Base-by-base conservation (phyloP, 768 basidiomycete genomes). In the Holtermannia corniformis region DNA sequence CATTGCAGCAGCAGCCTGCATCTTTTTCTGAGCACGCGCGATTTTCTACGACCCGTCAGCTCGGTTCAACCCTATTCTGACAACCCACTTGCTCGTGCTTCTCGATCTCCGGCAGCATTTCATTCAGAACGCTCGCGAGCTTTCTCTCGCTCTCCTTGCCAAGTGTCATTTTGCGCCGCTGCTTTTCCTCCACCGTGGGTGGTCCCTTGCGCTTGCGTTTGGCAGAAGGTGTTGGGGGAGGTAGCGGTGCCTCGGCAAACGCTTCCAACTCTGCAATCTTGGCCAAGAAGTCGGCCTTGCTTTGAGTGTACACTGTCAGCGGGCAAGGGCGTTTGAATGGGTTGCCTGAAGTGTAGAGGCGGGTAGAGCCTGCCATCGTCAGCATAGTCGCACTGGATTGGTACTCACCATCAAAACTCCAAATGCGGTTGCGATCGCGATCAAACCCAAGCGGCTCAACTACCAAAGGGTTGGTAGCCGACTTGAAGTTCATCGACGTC, bases 301-400 rank as follows among this genome's bases (percentile, higher is more conserved):
- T 58, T 16, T 55, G 41, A 13, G 59, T 50, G n/a, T 65, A 48
- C 27, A 56, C 37, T 20, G 42, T 19, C 28, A 68, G 44, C n/a
- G 62, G 64, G 49, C 63, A 68, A 4, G 66, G 66, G 14, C 66
- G 56, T 42, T 68, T 68, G 57, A 62, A 68, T n/a, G 66, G 66
- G 49, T 68, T 68, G 2, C 66, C 64, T 41, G 66, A 68, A 40
- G 55, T 59, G 52, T 65, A 68, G 37, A 68, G 48, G 48, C 66
- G 26, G 14, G 57, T 57, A 4, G 64, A 64, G 21, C 55, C 65
- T 67, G 20, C 20, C 28, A 25, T 25, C 1, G 26, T 58, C 52
- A 55, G 52, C 16, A 22, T 5, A 5, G 2, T 16, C 41, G n/a
- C 16, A 12, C 19, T 3, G 26, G 22, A 27, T 27, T 3, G 2